Conservation (phyloP, 192 early-diverging fungal species). For the Lunasporangiospora selenospora region DNA sequence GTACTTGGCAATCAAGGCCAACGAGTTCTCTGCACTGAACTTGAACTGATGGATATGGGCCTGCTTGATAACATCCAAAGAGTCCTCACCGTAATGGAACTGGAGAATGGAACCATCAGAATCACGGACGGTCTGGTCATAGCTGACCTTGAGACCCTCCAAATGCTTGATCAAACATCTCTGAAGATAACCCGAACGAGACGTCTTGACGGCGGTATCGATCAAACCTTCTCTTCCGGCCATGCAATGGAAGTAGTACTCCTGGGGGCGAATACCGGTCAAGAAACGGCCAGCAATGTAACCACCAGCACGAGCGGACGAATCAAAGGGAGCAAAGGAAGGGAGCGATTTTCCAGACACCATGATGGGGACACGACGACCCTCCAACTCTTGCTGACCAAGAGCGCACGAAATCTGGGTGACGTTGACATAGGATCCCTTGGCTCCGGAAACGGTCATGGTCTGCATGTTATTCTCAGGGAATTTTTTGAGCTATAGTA, state of each 20-base stretch:
- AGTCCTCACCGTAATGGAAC: conserved; percentile 99
- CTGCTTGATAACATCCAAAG: conserved; percentile 94
- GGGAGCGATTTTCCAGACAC: conserved; percentile 96
- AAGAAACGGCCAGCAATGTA: conserved; percentile 97
- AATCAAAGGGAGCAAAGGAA: conserved; percentile 91
- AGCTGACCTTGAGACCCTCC: conserved; percentile 93
- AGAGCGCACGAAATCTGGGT: conserved; percentile 97
- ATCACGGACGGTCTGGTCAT: conserved; percentile 98
- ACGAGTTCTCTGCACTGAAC: conserved; percentile 93
- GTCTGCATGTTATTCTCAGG: conserved; percentile 98
- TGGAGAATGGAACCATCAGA: conserved; percentile 93
- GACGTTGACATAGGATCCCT: conserved; percentile 94
- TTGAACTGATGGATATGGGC: conserved; percentile 91
- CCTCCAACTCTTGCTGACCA: conserved; percentile 98
- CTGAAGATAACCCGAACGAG: conserved; percentile 98
- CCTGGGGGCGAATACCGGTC: conserved; percentile 97
- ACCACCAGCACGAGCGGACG: conserved; percentile 92
- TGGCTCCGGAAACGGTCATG: conserved; percentile 99
- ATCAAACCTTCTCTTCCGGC: conserved; percentile 99
- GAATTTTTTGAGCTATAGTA: conserved; percentile 70
- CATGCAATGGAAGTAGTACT: conserved; percentile 95
- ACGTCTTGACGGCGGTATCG: conserved; percentile 99
- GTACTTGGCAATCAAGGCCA: conserved; percentile 81
- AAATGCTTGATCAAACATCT: conserved; percentile 99
- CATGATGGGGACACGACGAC: conserved; percentile 97